Evolutionary conservation across 2,329 filamentous ascomycete species (phyloP).

Genomic region (Capronia epimyces): DNA sequence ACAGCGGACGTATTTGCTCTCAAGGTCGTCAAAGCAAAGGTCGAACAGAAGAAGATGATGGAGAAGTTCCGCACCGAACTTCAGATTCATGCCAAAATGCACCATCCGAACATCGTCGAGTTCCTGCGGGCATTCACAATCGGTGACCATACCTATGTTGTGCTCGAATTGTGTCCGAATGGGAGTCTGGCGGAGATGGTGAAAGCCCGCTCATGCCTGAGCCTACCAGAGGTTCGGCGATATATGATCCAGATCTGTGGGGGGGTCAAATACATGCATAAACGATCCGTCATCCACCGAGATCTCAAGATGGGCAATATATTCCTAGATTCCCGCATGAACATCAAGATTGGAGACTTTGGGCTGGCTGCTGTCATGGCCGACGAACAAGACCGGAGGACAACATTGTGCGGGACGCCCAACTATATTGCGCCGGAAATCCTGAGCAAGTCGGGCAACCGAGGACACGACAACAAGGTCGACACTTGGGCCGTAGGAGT

Average conservation of each 20-base stretch:
- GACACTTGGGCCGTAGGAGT: slow-evolving; percentile 98
- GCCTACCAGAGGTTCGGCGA: slow-evolving; percentile 86
- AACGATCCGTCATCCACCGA: slow-evolving; percentile 89
- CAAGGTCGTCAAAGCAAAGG: slow-evolving; percentile 48
- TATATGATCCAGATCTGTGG: slow-evolving; percentile 94
- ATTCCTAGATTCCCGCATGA: slow-evolving; percentile 90
- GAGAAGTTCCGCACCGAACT: slow-evolving; percentile 71
- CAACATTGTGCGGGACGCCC: slow-evolving; percentile 91
- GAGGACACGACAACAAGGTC: slow-evolving; percentile 94
- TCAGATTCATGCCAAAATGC: slow-evolving; percentile 97
- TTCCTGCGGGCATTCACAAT: slow-evolving; percentile 94
- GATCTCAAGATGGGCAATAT: slow-evolving; percentile 98
- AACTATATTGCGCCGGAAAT: slow-evolving; percentile 99
- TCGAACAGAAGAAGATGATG: slow-evolving; percentile 48
- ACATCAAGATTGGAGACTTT: slow-evolving; percentile 97
- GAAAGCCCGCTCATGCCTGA: slow-evolving; percentile 82
- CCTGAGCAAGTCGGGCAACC: slow-evolving; percentile 68
- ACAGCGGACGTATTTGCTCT: slow-evolving; percentile 46
- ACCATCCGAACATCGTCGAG: slow-evolving; percentile 89
- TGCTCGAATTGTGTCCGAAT: slow-evolving; percentile 90
- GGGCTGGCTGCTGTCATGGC: slow-evolving; percentile 87
- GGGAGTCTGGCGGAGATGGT: slow-evolving; percentile 98
- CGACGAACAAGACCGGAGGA: slow-evolving; percentile 87
- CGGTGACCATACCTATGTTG: slow-evolving; percentile 81
- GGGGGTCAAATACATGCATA: slow-evolving; percentile 96